Base-by-base conservation (phyloP, 192 early-diverging fungal species). In the Podila epigama region DNA sequence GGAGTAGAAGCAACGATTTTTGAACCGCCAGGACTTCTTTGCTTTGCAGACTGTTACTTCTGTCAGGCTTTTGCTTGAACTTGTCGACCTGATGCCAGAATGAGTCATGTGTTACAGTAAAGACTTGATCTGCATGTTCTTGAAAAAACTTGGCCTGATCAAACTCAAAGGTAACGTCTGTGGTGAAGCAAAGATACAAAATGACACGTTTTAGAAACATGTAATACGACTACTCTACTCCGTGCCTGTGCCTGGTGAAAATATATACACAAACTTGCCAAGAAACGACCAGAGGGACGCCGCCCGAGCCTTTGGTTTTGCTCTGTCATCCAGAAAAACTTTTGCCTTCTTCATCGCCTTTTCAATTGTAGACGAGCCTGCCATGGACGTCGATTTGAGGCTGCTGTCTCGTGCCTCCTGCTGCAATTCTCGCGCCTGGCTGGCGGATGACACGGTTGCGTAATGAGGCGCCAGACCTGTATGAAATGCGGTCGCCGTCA, bases 61-160 rank as follows among this genome's bases (percentile, higher is more conserved):
- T 71, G 63, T 93, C 91, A 7, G 82, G 70, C 57, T 87, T 89
- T 50, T 63, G 82, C 82, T 88, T 91, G 16, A 94, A 90, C 60
- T 93, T 94, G 35, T 92, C 91, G 18, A 90, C 81, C 62, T 92
- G 90, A 42, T 87, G 81, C 60, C 81, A 85, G 66, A 89, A 92
- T 20, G 81, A 81, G 36, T 95, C 93, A 55, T 69, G 77, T 33
- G 90, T 82, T 39, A 95, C 92, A 7, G 66, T 63, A 64, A 91
- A 93, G 4, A 94, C 84, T 35, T 87, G 83, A 25, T 86, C 85
- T 34, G 87, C 88, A 83, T 95, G 82, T 13, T 92, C 90, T 69
- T 90, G 87, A 69, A 93, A 93, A 79, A 94, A 93, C 70, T 85
- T 89, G 34, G 83, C 81, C 67, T 94, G 89, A 48, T 94, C 92